A percentile compares a stretch with the other conserved stretches of the same genome.
These are phyloP conservation scores for Drosera spatulata DNA, from an alignment of 179 eudicot genomes.

Conservation along the genomic window DNA sequence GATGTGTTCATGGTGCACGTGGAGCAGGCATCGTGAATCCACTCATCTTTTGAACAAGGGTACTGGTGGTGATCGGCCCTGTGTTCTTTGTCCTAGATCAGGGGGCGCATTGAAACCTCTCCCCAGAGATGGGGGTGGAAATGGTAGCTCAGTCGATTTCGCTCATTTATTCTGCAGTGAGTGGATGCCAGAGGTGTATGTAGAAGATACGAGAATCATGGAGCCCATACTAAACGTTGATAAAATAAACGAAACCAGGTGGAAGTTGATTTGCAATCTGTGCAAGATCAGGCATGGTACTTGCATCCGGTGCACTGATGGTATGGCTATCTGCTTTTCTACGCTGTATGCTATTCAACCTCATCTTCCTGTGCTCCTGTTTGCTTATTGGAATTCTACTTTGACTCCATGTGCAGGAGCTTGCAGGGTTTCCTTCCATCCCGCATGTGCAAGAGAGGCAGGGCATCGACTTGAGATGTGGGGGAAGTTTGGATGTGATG, in stretches of 20 bases:
- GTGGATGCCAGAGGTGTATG: conserved; percentile 88
- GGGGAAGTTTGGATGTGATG: conserved; percentile 93
- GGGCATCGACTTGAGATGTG: conserved; percentile 85
- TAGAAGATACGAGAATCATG: conserved; percentile 70
- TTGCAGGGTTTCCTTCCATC: conserved; percentile 91
- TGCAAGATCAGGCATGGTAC: conserved; percentile 88
- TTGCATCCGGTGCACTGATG: conserved; percentile 92
- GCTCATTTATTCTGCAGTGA: conserved; percentile 86
- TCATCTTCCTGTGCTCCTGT: not conserved
- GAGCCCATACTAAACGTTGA: conserved; percentile 71
- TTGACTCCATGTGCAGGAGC: conserved; percentile 40
- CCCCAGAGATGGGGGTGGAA: conserved; percentile 29
- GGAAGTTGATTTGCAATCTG: conserved; percentile 63
- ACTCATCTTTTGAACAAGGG: conserved; percentile 1
- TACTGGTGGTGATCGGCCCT: conserved; percentile 33
- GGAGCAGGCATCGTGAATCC: conserved; percentile 18
- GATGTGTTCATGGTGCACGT: conserved; percentile 81
- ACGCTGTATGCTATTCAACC: conserved; percentile 6
- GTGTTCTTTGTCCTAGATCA: conserved; percentile 66
- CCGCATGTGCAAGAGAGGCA: conserved; percentile 96
- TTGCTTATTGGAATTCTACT: not conserved
- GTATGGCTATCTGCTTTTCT: conserved; percentile 49
- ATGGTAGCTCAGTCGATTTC: conserved; percentile 32
- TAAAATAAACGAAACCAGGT: conserved; percentile 59
- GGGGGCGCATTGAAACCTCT: conserved; percentile 86